These are phyloP conservation scores for Plantago elongata DNA, from an alignment of 257 asterid species.

Conservation along the genomic window DNA sequence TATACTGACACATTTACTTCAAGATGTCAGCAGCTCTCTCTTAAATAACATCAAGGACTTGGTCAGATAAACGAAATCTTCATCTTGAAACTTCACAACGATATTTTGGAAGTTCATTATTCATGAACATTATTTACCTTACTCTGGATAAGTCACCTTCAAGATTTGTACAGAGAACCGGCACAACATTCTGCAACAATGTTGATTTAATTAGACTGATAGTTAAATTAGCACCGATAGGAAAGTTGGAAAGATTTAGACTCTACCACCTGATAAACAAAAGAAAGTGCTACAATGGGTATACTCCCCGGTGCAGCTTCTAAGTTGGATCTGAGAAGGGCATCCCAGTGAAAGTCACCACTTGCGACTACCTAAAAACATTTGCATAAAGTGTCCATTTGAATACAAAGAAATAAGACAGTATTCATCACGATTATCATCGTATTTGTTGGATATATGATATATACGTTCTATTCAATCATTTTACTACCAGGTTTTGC, in stretches of 20 bases:
- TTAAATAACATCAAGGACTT: neutral
- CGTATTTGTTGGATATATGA: neutral
- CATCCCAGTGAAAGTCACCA: slow-evolving; percentile 88
- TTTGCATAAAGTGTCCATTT: slow-evolving; percentile 5
- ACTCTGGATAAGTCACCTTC: slow-evolving; percentile 87
- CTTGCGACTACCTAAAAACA: slow-evolving; percentile 60
- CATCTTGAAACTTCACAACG: neutral
- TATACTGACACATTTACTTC: too few species aligned
- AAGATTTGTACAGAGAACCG: slow-evolving; percentile 87
- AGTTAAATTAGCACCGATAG: neutral
- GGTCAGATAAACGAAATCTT: too few species aligned
- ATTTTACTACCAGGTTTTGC: neutral
- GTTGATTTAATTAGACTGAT: slow-evolving; percentile 5
- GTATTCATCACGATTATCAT: neutral
- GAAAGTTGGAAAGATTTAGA: neutral
- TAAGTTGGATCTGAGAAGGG: slow-evolving; percentile 68
- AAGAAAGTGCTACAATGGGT: slow-evolving; percentile 92
- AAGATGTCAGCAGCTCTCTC: too few species aligned
- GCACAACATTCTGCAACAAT: slow-evolving; percentile 81
- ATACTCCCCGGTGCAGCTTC: slow-evolving; percentile 84
- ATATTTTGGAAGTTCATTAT: slow-evolving; percentile 8
- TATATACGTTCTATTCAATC: neutral
- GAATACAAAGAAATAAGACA: neutral
- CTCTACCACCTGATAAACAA: slow-evolving; percentile 78
- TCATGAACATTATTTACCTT: slow-evolving; percentile 50